Percentiles rank a stretch among this genome's conserved stretches.
Conservation (phyloP, 441 rosid species). For the Codiaeum variegatum region DNA sequence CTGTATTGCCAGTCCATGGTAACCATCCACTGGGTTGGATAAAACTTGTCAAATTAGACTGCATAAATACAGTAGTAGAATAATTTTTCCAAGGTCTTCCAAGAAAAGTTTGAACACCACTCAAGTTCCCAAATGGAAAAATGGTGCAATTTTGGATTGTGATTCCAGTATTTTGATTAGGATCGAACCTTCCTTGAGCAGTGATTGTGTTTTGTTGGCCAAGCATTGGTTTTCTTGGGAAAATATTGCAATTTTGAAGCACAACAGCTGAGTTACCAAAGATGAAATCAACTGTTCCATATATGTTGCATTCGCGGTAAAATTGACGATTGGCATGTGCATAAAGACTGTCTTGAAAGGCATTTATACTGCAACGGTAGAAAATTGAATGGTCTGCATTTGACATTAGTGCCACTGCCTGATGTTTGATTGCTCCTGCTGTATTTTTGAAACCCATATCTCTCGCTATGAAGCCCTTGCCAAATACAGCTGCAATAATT, state of each 20-base stretch:
- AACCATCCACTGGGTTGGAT: background rate
- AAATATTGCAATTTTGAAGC: background rate
- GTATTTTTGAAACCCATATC: background rate
- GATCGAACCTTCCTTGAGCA: background rate
- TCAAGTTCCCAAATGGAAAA: background rate
- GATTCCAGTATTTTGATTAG: background rate
- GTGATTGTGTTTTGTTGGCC: slow-evolving; percentile 2
- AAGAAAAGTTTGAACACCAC: background rate
- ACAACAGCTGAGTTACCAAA: background rate
- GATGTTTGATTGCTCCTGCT: background rate
- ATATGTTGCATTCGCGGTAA: background rate
- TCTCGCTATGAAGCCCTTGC: background rate
- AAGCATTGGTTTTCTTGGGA: background rate
- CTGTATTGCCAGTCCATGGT: background rate
- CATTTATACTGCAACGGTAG: background rate
- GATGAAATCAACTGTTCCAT: slow-evolving; percentile 3
- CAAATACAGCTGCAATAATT: background rate
- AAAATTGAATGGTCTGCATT: background rate
- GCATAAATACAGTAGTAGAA: background rate
- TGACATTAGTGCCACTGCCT: background rate
- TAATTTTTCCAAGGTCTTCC: slow-evolving; percentile 1
- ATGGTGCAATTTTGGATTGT: background rate
- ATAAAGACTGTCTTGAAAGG: background rate
- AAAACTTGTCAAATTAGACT: background rate
- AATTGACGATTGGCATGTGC: background rate